Evolutionary conservation across 768 basidiomycete genomes (phyloP), one percentile per base, ranked within the genome.

Genomic region (Omphalotus guepiniiformis): DNA sequence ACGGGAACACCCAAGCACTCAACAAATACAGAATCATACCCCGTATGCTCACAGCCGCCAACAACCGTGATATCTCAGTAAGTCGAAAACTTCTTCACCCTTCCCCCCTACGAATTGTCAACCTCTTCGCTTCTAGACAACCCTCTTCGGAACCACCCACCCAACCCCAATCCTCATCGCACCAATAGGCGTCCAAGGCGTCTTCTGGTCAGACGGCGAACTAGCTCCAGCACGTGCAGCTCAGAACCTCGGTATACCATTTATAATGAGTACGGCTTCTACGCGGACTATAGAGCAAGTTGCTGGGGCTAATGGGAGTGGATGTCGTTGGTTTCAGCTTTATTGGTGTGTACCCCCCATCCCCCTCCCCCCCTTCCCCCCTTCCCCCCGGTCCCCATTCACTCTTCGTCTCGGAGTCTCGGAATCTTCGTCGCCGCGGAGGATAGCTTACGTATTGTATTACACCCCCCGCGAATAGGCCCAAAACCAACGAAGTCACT

Each of bases 171-270:
- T 90, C 4, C 66, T 89, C 48, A 58, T 90, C 30, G 85, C 83
- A 1, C 82, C 89, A 6, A 78, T 92, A 35, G 91, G 90, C 3
- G 84, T 89, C 7, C 89, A 91, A 56, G 83, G 79, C 6, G 80
- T 88, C 49, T 74, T 88, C 52, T 77, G 83, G 51, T 64, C 74
- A 5, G 85, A 85, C 36, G 90, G 74, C 1, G 92, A 93, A 57
- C 63, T 86, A 19, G 87, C 81, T 1, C 70, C 78, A 4, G 85
- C 88, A 1, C 71, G 74, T 1, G 88, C 86, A 1, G 88, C 81
- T 0, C 70, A 64, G 6, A 78, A 71, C 12, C 67, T 88, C 3
- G 76, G 77, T 0, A 65, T 93, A 3, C 83, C 88, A 0, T 83
- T 76, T 57, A 81, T 85, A 53, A 74, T 93, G 64, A 89, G 87